Evolutionary conservation across 306 rosid genomes (phyloP).

Genomic region (Cicer yamashitae): DNA sequence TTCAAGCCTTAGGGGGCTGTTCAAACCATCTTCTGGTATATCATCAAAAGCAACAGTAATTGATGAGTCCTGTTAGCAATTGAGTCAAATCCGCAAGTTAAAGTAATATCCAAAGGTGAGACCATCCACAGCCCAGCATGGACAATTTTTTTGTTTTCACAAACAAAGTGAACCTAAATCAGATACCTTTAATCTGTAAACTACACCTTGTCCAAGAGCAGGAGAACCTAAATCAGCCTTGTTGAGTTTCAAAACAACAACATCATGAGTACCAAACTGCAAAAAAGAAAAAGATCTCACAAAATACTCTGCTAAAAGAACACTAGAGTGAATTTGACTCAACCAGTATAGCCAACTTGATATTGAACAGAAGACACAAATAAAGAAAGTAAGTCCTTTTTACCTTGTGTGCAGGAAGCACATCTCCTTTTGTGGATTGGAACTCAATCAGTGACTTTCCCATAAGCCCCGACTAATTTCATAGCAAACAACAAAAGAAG

Average conservation of each 20-base stretch:
- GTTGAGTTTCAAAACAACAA: conserved; percentile 89
- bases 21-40: conserved; percentile 95
- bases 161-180: conserved; percentile 27
- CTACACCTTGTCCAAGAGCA: conserved; percentile 97
- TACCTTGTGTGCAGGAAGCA: conserved; percentile 99
- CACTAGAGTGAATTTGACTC: neutral
- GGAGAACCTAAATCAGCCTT: conserved; percentile 93
- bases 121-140: conserved; percentile 31
- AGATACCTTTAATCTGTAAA: conserved; percentile 86
- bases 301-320: neutral
- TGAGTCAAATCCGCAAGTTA: conserved; percentile 48
- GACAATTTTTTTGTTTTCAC: conserved; percentile 7
- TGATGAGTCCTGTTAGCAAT: conserved; percentile 77
- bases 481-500: conserved; percentile 35
- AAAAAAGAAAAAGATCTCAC: conserved; percentile 24
- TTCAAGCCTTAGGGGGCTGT: conserved; percentile 83
- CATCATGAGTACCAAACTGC: conserved; percentile 93
- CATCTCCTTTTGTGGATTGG: conserved; percentile 86
- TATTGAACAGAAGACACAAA: conserved; percentile 28
- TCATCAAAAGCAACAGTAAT: conserved; percentile 95
- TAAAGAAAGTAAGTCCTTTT: conserved; percentile 38
- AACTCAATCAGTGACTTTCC: conserved; percentile 91
- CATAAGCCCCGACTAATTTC: conserved; percentile 87
- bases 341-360: conserved; percentile 2
- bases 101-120: conserved; percentile 39